These are phyloP conservation scores for Penium margaritaceum DNA, from an alignment of 139 green algal species.

Conservation along the genomic window DNA sequence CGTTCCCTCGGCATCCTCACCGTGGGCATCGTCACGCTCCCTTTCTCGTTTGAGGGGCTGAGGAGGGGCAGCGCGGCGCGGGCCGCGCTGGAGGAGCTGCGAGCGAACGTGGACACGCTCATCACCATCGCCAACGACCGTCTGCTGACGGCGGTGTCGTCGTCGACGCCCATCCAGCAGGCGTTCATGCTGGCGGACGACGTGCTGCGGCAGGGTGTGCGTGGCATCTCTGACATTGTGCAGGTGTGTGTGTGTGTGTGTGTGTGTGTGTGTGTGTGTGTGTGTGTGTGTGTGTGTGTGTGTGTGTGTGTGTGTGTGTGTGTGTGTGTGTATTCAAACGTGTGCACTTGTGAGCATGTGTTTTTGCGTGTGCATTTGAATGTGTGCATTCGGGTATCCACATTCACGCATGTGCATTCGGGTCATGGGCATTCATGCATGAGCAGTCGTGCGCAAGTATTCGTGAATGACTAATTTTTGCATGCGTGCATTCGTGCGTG, in stretches of 20 bases:
- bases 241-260: constrained; percentile 56
- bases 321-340: no score
- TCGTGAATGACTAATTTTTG: no score
- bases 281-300: not conserved
- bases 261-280: no score
- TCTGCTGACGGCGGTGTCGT: constrained; percentile 64
- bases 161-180: constrained; percentile 69
- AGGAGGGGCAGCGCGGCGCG: constrained; percentile 68
- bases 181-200: constrained; percentile 87
- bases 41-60: constrained; percentile 91
- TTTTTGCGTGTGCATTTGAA: no score
- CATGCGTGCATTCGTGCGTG: no score
- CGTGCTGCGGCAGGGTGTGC: constrained; percentile 78
- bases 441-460: no score
- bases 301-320: not conserved
- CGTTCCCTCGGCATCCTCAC: constrained; percentile 86
- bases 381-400: no score
- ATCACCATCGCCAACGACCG: constrained; percentile 97
- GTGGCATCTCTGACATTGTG: constrained; percentile 93
- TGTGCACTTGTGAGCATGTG: no score
- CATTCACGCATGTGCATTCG: no score
- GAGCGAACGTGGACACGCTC: constrained; percentile 83
- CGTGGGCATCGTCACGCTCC: constrained; percentile 90
- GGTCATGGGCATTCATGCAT: no score
- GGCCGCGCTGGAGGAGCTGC: constrained; percentile 68